phyloP scores from a whole-genome alignment of 2,329 filamentous ascomycete genomes.

The Myotisia sp. region DNA sequence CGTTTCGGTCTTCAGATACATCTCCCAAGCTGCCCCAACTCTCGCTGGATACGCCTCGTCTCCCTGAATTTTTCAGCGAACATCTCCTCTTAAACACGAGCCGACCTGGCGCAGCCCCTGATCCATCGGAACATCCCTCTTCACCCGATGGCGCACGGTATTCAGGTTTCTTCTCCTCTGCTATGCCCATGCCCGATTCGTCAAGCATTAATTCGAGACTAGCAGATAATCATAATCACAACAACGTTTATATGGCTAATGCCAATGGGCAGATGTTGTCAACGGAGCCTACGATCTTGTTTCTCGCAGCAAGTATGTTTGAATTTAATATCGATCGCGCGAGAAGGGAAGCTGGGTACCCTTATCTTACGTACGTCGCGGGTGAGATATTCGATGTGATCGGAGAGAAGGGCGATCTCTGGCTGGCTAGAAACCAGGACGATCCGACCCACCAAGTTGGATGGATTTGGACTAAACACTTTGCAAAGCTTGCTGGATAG shows the following conservation, averaged over 20 bases:
- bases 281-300: constrained; percentile 51
- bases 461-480: constrained; percentile 99
- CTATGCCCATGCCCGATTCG: constrained; percentile 63
- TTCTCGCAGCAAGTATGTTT: constrained; percentile 84
- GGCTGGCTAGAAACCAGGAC: constrained; percentile 95
- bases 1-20: constrained; percentile 11
- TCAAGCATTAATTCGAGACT: constrained; percentile 17
- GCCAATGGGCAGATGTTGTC: constrained; percentile 16
- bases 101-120: constrained; percentile 11
- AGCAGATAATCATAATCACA: constrained; percentile 10
- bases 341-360: constrained; percentile 84
- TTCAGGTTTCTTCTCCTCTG: constrained; percentile 74
- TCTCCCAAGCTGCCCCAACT: constrained; percentile 30
- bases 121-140: constrained; percentile 17
- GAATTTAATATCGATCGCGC: constrained; percentile 94
- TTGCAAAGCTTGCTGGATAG: constrained; percentile 42
- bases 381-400: constrained; percentile 93
- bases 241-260: constrained; percentile 11
- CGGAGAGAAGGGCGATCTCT: constrained; percentile 90
- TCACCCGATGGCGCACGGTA: constrained; percentile 39
- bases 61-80: constrained; percentile 26
- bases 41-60: constrained; percentile 32
- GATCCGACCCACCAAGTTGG: constrained; percentile 65
- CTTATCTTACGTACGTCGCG: constrained; percentile 87
- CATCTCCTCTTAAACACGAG: constrained; percentile 15